Conservation (phyloP, 495 filamentous ascomycete species). For the Bacidia rubella region DNA sequence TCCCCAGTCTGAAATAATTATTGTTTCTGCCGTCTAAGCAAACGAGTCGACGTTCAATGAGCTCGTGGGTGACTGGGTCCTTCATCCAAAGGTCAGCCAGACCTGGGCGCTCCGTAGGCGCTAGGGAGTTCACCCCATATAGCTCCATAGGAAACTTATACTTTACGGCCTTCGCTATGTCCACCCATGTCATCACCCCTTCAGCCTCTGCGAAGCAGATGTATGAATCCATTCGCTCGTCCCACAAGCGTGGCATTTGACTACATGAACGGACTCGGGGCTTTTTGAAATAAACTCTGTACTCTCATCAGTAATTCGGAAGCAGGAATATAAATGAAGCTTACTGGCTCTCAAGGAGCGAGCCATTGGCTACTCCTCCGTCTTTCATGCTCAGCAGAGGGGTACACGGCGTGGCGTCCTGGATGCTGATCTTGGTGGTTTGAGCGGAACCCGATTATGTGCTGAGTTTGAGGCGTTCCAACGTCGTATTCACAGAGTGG, state of each 20-base stretch:
- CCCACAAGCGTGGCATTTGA: conserved; percentile 2
- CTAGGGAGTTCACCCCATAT: not conserved
- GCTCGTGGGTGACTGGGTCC: conserved; percentile 1
- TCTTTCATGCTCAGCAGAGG: too few species aligned
- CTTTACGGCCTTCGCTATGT: not conserved
- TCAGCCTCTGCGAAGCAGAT: conserved; percentile 14
- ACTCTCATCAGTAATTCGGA: not conserved
- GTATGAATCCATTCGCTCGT: conserved; percentile 11
- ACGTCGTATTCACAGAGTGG: too few species aligned
- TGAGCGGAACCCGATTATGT: too few species aligned
- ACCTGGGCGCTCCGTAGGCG: not conserved
- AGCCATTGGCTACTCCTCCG: too few species aligned
- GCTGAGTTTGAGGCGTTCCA: too few species aligned
- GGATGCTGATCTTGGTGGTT: too few species aligned
- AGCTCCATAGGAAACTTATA: not conserved
- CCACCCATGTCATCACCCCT: not conserved
- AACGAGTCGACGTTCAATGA: conserved; percentile 8
- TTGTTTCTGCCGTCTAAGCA: conserved; percentile 9
- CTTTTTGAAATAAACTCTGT: not conserved
- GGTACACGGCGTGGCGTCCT: too few species aligned
- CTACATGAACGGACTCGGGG: not conserved
- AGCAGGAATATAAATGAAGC: not conserved
- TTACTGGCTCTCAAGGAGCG: not conserved
- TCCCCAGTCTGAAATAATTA: conserved; percentile 7
- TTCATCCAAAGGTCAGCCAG: not conserved